phyloP scores from a whole-genome alignment of 2,329 filamentous ascomycete species.

The Fusarium miscanthi region DNA sequence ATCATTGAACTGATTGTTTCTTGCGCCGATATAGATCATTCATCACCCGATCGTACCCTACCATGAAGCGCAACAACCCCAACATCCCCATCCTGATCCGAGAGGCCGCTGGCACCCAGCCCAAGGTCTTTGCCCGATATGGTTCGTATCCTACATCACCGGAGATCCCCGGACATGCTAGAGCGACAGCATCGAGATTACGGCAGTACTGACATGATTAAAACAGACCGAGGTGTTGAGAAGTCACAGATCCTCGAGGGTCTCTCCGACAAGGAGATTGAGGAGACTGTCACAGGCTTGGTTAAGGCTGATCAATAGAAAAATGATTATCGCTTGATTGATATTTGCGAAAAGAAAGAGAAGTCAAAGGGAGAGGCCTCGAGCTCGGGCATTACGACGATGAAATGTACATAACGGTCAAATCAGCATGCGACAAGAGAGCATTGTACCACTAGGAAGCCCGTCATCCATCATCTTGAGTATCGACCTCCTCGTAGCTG shows the following conservation, averaged over 20 bases:
- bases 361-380: not conserved
- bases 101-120: conserved; percentile 86
- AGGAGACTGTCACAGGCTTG: conserved; percentile 66
- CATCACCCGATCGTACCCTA: conserved; percentile 90
- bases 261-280: conserved; percentile 70
- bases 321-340: not conserved
- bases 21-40: conserved; percentile 73
- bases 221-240: conserved; percentile 66
- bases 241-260: conserved; percentile 69
- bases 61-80: conserved; percentile 99
- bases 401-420: conserved; percentile 43
- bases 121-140: conserved; percentile 92
- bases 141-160: conserved; percentile 63
- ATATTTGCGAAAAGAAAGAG: conserved; percentile 8
- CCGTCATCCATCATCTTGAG: not conserved
- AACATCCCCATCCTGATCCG: conserved; percentile 92
- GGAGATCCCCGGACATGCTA: not conserved
- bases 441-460: conserved; percentile 38
- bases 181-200: not conserved
- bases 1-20: conserved; percentile 25
- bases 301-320: conserved; percentile 56
- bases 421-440: conserved; percentile 36
- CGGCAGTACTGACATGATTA: conserved; percentile 17
- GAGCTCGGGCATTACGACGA: conserved; percentile 16
- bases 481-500: not conserved